Evolutionary conservation across 257 asterid species (phyloP), one percentile per base, ranked within the genome.

Genomic region (Verbascum thapsus): DNA sequence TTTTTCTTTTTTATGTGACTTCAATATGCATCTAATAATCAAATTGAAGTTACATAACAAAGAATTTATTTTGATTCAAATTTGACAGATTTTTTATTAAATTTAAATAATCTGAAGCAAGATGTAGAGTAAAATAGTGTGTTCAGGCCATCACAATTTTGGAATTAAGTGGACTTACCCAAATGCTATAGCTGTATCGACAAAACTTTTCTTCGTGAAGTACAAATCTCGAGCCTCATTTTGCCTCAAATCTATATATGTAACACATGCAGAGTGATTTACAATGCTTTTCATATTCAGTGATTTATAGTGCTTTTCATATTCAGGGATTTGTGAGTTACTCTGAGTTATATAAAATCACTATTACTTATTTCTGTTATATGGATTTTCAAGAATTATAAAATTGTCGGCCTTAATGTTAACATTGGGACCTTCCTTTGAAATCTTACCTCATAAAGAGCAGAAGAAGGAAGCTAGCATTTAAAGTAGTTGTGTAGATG

Each of bases 401-500:
- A 12, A 8, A 12, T 54, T 44, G 4, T 5, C 10, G 19, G 4
- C 38, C 40, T 17, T 18, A 35, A 0, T 58, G 26, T 58, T 48
- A 51, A 70, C 58, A 39, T 63, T 47, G 54, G 57, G 70, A 60
- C 53, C 55, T 70, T 49, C 37, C 30, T 57, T 70, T 85, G 76
- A 85, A 85, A 77, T 68, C 76, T 58, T 85, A 82, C 83, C 90
- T 87, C 67, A 82, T 84, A 51, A 85, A 81, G 70, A 85, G 82
- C 70, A 64, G 88, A 61, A 77, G 90, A 78, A 78, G 52, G 75
- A 87, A 87, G 76, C 73, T 87, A 10, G 87, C 90, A 13, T 85
- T 78, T 74, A 87, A 83, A 79, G 90, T 82, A 17, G 96, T 87
- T 1, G 84, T 83, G 67, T 90, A 85, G 65, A 77, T 87, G 76